Percentiles rank a stretch among this genome's conserved stretches.
phyloP scores from a whole-genome alignment of 768 basidiomycete genomes.

The Hydnomerulius pinastri region DNA sequence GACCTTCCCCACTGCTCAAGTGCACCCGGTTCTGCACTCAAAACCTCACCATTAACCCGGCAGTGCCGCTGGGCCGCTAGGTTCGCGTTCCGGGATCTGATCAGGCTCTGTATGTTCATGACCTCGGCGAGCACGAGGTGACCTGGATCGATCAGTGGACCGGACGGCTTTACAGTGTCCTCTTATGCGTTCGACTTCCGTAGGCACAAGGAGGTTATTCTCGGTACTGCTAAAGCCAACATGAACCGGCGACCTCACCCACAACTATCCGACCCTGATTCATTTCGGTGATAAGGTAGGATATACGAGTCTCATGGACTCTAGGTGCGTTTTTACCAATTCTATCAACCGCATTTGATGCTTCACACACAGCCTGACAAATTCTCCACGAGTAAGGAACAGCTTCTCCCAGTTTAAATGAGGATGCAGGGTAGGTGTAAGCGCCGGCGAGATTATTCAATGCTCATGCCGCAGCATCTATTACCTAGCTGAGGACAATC shows the following conservation, averaged over 20 bases:
- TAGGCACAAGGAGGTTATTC: neutral
- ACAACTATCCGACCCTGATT: conserved; percentile 25
- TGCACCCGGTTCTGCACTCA: conserved; percentile 29
- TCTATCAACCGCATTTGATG: neutral
- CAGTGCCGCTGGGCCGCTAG: conserved; percentile 24
- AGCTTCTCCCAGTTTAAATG: neutral
- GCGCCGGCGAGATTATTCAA: neutral
- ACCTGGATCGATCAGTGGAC: neutral
- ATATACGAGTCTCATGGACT: conserved; percentile 15
- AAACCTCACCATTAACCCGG: conserved; percentile 21
- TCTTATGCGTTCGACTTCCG: conserved; percentile 2
- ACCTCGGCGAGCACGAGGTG: conserved; percentile 5
- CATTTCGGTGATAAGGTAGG: conserved; percentile 27
- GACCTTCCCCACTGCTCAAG: conserved; percentile 18
- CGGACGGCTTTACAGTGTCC: neutral
- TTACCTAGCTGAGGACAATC: neutral
- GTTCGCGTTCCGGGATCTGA: conserved; percentile 15
- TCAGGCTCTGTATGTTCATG: neutral
- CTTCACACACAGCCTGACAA: too few relatives aligned
- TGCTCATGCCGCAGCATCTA: neutral
- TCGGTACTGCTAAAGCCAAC: conserved; percentile 6
- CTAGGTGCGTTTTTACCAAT: conserved; percentile 21
- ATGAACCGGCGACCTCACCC: neutral
- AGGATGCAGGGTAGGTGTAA: neutral
- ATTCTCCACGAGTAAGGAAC: neutral